Base-by-base conservation (phyloP, 2,329 filamentous ascomycete species). In the Gnomoniopsis sp. region DNA sequence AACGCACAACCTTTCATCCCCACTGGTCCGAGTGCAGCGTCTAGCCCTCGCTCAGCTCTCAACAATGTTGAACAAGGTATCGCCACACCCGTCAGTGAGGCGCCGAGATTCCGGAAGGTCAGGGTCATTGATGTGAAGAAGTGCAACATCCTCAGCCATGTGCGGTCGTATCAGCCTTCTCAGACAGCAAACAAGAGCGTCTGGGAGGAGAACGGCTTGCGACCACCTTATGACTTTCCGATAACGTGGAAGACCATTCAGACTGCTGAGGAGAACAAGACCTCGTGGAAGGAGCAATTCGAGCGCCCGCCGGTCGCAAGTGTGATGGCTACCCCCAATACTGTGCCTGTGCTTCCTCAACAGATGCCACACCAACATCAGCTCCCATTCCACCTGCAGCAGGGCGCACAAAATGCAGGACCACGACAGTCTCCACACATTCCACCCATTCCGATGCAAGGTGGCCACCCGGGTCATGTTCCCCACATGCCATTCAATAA, bases 321-420 rank as follows among this genome's bases (percentile, higher is more conserved):
- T 55, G 77, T 87, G 0, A 79, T 88, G 51, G 84, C 88, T 19
- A 89, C 89, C 1, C 88, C 89, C 3, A 88, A 86, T 63, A 84
- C 85, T 14, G 75, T 86, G 41, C 88, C 90, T 68, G 84, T 86
- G 19, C 84, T 88, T 61, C 87, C 88, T 4, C 88, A 89, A 60
- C 88, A 89, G 60, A 81, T 91, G 64, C 81, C 90, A 38, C 92
- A 95, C 67, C 90, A 93, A 65, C 90, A 95, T 65, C 92, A 95
- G 69, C 77, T 96, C 26, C 90, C 91, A 0, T 85, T 88, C 69
- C 91, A 96, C 69, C 84, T 96, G 63, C 92, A 91, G 67, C 88
- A 91, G 63, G 85, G 85, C 17, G 84, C 82, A 2, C 88, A 88
- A 58, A 84, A 81, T 64, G 84, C 90, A 70, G 82, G 83, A 26